Evolutionary conservation across 2,329 filamentous ascomycete genomes (phyloP), one percentile per base, ranked within the genome.

Genomic region (Cytospora mali): DNA sequence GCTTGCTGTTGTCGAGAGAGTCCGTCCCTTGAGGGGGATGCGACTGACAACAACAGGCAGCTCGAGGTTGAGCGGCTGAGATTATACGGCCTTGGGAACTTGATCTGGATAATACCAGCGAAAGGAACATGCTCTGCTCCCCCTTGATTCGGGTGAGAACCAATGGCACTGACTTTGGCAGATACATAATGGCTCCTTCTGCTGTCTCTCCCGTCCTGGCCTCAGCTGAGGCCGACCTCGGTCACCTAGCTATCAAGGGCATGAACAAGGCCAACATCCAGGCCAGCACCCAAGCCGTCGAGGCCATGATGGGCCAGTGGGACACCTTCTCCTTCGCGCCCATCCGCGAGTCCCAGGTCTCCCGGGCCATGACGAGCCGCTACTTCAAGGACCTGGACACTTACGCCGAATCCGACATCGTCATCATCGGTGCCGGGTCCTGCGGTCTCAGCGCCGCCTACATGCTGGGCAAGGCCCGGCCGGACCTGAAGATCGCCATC

Each of bases 91-190:
- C 63, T 62, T 64, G n/a, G 59, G 68, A 75, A 76, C 74, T 75
- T 75, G 74, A 76, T 66, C 64, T 66, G 64, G 64, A 66, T 66
- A 66, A 66, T 66, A 66, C 64, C 61, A 75, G 93, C 93, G 93
- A 93, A 95, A 96, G 93, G 90, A 96, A 95, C 92, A 96, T 96
- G 92, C 91, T 85, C 85, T 84, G 80, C 75, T 71, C 74, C 74
- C 70, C 72, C 68, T 69, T 71, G 70, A 67, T 64, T 61, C 69
- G 67, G 67, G 71, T 70, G 68, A 72, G 59, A n/a, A 68, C 74
- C 73, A 76, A 77, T 79, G 76, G 73, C 71, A 69, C 67, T 75
- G 72, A 64, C 69, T 68, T 70, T 57, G 50, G 6, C 51, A 70
- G 68, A 67, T 72, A 71, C 76, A 86, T 73, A 71, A 96, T 96